Evolutionary conservation across 805 yeast species (phyloP), one percentile per base, ranked within the genome.

Genomic region (Vanderwaltozyma polyspora): DNA sequence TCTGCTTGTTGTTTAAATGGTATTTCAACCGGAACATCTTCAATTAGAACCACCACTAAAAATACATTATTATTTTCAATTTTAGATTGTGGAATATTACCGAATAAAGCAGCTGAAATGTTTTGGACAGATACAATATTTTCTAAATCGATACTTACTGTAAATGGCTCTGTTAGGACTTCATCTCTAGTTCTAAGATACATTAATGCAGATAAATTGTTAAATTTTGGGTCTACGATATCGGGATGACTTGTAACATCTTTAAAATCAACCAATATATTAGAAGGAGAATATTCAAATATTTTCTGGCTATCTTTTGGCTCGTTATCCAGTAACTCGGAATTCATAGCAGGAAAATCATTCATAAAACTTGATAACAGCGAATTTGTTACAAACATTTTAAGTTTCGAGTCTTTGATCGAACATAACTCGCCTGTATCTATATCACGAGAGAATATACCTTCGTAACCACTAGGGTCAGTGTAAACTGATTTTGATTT

Each of bases 141-240:
- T 12, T 71, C 72, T 1, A 79, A 64, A 33, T 67, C 63, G 29
- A 85, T 72, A 40, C 72, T 71, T 31, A 83, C 74, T 5, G 80
- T 74, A 59, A 80, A 83, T 0, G 93, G 79, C 58, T 85, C 94
- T 0, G 94, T 79, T 35, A 85, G 61, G 44, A 81, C 64, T 48
- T 66, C 71, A 34, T 68, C 68, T 19, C 71, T 64, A 40, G 75
- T 78, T 51, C 94, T 63, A 46, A 85, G 59, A 52, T 77, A 79
- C 59, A 84, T 63, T 46, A 76, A 75, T 3, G 86, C 87, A 44
- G 74, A 77, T 2, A 81, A 83, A 34, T 72, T 70, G n/a, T 21
- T 21, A 16, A 32, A 27, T 12, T 12, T 19, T 3, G 30, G 25
- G n/a, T 32, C 29, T 8, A 13, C 9, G 17, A 86, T 86, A 37